phyloP scores from a whole-genome alignment of 2,329 filamentous ascomycete genomes.

The Falciphora oryzae region DNA sequence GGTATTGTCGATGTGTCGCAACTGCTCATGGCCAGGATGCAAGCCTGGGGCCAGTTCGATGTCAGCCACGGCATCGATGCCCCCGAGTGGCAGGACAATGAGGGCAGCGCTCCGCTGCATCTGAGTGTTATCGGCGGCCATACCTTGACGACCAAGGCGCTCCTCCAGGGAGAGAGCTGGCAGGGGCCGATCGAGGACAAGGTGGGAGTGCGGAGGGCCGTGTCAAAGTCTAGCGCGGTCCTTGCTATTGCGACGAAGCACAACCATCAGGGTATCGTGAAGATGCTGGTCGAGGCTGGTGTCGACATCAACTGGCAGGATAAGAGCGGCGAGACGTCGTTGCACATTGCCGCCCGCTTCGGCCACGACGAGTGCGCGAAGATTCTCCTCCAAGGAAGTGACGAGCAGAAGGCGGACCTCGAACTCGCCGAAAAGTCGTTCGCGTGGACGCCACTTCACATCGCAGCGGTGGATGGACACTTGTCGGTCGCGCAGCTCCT shows the following conservation, averaged over 20 bases:
- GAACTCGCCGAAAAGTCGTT: constrained; percentile 79
- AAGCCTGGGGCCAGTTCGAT: constrained; percentile 82
- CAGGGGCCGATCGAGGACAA: constrained; percentile 57
- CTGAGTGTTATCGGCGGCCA: constrained; percentile 90
- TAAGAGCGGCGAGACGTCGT: constrained; percentile 79
- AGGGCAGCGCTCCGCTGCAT: constrained; percentile 87
- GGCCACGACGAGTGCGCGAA: constrained; percentile 76
- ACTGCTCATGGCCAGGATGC: constrained; percentile 81
- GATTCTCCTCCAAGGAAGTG: constrained; percentile 65
- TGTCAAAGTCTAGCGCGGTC: constrained; percentile 81
- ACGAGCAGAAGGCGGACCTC: constrained; percentile 65
- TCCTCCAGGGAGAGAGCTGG: constrained; percentile 78
- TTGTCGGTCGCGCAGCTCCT: constrained; percentile 69
- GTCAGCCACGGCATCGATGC: constrained; percentile 82
- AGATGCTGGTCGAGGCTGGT: constrained; percentile 80
- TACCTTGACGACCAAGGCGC: constrained; percentile 71
- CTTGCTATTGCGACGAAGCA: constrained; percentile 82
- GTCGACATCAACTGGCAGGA: constrained; percentile 94
- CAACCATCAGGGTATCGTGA: constrained; percentile 78
- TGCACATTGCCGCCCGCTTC: constrained; percentile 87
- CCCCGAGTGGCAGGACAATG: constrained; percentile 81
- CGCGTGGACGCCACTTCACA: constrained; percentile 91
- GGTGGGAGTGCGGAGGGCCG: constrained; percentile 58
- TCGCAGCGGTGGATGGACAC: constrained; percentile 86
- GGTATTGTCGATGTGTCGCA: constrained; percentile 89